These are phyloP conservation scores for Parmelia sp. DNA, from an alignment of 495 filamentous ascomycete species.

Conservation along the genomic window DNA sequence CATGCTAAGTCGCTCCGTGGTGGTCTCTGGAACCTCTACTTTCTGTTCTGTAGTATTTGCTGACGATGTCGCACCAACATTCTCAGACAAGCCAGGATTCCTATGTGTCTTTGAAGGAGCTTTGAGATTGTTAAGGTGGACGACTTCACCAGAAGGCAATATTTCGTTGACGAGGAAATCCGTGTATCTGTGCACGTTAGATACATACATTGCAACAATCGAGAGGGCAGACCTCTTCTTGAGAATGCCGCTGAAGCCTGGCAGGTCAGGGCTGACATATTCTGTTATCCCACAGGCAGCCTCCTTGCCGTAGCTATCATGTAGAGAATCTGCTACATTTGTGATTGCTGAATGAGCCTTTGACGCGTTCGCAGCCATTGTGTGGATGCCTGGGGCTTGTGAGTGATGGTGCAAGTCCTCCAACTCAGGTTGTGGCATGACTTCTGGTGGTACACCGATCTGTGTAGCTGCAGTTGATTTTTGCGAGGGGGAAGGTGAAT, in stretches of 20 bases:
- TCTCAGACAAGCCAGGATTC: not conserved
- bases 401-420: not conserved
- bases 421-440: not conserved
- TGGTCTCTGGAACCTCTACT: not conserved
- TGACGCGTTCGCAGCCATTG: not conserved
- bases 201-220: not conserved
- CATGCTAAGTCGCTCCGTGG: not conserved
- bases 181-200: constrained; percentile 59
- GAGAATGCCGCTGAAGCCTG: constrained; percentile 49
- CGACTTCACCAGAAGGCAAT: constrained; percentile 63
- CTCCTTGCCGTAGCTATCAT: constrained; percentile 34
- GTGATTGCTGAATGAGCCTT: not conserved
- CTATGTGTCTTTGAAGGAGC: constrained; percentile 14
- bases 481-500: constrained; percentile 27
- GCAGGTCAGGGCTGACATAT: constrained; percentile 44
- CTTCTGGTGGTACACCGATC: not conserved
- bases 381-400: not conserved
- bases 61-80: not conserved
- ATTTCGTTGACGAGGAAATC: constrained; percentile 97
- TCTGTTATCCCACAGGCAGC: constrained; percentile 50
- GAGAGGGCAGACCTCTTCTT: constrained; percentile 50
- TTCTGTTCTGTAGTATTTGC: not conserved
- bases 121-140: constrained; percentile 59
- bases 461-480: not conserved
- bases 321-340: not conserved